Evolutionary conservation across 164 flowering plant species (phyloP), one percentile per base, ranked within the genome.

Genomic region (Macadamia integrifolia): DNA sequence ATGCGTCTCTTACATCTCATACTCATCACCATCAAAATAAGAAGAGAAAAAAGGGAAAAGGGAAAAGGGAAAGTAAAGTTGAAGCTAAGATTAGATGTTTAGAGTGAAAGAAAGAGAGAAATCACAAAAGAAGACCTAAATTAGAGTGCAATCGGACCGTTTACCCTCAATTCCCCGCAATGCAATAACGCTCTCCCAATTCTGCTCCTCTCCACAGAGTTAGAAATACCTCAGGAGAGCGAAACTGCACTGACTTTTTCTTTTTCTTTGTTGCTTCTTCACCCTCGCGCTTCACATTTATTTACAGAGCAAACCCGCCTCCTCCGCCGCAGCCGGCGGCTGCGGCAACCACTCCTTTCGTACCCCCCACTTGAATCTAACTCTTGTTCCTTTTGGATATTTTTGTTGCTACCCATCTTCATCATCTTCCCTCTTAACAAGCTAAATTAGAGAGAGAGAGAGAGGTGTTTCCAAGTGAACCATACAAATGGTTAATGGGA

Each of bases 1-100:
- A 87, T 87, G 92, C 92, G 79, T 84, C 88, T 80, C 92, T 87
- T 87, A 87, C 92, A 84, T 76, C 86, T 79, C 87, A 77, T 79
- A 72, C 70, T 77, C 60, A 29, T 48, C 67, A 61, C 50, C 42
- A 15, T n/a, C 15, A 49, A 29, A 57, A 58, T 53, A 72, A 50
- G 50, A 71, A 17, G 62, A 62, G 64, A 52, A 14, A 66, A 70
- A 71, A 1, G 23, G 23, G 0, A 23, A 23, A 70, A 71, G 7
- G 23, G 23, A 23, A 23, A 23, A 23, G 23, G 23, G 23, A 46
- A 46, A 46, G 13, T 8, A 46, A 46, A 9, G 1, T 8, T 46
- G 13, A 46, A 46, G 13, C 50, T 2, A 2, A 35, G 40, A 35
- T 35, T 35, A 35, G 40, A 35, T 35, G 5, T 35, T 2, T 35